A percentile compares a stretch with the other conserved stretches of the same genome.
phyloP scores from a whole-genome alignment of 2,329 filamentous ascomycete species.

The Trichoderma sp. region DNA sequence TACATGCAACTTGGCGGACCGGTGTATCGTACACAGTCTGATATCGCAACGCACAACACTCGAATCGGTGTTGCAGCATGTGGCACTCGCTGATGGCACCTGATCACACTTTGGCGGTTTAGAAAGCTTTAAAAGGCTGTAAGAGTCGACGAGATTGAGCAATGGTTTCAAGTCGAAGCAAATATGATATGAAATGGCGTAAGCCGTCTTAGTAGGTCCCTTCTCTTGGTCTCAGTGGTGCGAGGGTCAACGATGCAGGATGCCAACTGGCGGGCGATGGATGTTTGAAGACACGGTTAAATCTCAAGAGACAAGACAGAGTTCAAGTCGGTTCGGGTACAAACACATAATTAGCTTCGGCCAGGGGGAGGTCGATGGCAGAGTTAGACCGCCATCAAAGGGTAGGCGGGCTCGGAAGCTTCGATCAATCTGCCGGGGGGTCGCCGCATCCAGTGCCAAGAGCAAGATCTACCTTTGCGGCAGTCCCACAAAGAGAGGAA shows the following conservation, averaged over 20 bases:
- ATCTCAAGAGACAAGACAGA: constrained; percentile 7
- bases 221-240: constrained; percentile 5
- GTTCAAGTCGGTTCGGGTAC: neutral
- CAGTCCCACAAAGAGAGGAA: neutral
- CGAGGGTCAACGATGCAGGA: neutral
- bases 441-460: constrained; percentile 1
- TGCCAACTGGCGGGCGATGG: constrained; percentile 2
- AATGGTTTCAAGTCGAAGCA: neutral
- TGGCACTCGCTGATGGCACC: neutral
- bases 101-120: neutral
- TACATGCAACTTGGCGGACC: constrained; percentile 9
- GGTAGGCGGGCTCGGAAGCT: constrained; percentile 4
- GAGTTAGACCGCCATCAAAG: constrained; percentile 2
- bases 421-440: constrained; percentile 10
- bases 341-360: neutral
- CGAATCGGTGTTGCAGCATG: neutral
- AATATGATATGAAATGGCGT: neutral
- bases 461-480: constrained; percentile 6
- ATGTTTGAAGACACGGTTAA: constrained; percentile 14
- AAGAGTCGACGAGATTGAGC: neutral
- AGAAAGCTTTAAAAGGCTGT: neutral
- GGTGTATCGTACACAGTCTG: constrained; percentile 18
- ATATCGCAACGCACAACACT: neutral
- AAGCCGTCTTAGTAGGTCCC: neutral
- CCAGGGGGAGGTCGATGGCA: constrained; percentile 1